Evolutionary conservation across 2,329 filamentous ascomycete species (phyloP), one percentile per base, ranked within the genome.

Genomic region (Colletotrichum neosansevieriae): DNA sequence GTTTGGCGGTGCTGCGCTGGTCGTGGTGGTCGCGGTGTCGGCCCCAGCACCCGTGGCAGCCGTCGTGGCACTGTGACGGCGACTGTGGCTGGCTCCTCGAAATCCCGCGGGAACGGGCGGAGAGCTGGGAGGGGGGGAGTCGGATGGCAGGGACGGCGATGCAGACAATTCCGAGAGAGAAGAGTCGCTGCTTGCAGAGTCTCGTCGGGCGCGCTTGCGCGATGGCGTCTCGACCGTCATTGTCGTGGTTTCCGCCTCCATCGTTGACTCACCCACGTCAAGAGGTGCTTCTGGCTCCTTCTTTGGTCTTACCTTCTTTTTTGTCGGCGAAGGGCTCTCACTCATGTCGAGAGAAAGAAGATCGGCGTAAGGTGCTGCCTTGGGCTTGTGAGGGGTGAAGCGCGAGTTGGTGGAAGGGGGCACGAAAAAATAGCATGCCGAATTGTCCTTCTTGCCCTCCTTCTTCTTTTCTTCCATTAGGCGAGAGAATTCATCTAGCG

Each of bases 391-490:
- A 15, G 82, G 81, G 32, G 80, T 79, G 68, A 80, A 78, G 60
- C 76, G 76, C 71, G 77, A 79, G 74, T 80, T 80, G 38, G 80
- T 81, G n/a, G 81, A 75, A 11, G 82, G 81, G 15, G 83, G 82
- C 44, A 84, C 81, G 76, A 89, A 89, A 76, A 87, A 87, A 71
- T 86, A 80, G 77, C 80, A 81, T 70, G 83, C 81, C 74, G 83
- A 79, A 75, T 86, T 80, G 72, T 85, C 81, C 73, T 82, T 84
- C 73, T 84, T 85, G 61, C 86, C 88, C 71, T 89, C 84, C 68
- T 80, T 83, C 76, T 90, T 90, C 78, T 84, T 87, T 65, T 82
- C 76, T 72, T 81, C 78, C 57, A 91, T 75, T 49, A 87, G 81
- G 44, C 77, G 79, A 56, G 78, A 79, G 74, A 90, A 90, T 70